A percentile compares a stretch with the other conserved stretches of the same genome.
Evolutionary conservation across 2,329 filamentous ascomycete species (phyloP).

Genomic region (Zelopaecilomyces penicillatus): DNA sequence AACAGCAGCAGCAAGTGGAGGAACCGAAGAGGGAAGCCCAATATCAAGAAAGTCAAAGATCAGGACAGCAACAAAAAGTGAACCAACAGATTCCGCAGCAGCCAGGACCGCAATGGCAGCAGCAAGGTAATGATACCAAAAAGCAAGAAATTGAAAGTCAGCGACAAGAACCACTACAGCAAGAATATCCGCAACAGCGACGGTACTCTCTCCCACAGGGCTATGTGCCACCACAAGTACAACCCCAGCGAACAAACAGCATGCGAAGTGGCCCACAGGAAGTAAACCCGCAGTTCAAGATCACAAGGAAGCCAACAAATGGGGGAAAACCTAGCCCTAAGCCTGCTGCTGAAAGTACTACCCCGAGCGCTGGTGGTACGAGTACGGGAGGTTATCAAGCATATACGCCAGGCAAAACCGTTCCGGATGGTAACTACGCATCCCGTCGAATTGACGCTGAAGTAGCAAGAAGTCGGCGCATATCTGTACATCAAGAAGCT

Average conservation of each 20-base stretch:
- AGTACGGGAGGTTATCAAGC: conserved; percentile 8
- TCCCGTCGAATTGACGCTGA: conserved; percentile 1
- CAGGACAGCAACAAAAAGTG: conserved; percentile 1
- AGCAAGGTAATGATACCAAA: neutral
- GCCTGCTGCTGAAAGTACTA: neutral
- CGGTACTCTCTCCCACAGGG: neutral
- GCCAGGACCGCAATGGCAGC: conserved; percentile 2
- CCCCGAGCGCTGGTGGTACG: neutral
- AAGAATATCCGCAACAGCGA: neutral
- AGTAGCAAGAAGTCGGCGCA: conserved; percentile 6
- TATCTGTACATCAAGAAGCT: conserved; percentile 18
- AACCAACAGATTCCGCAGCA: conserved; percentile 1
- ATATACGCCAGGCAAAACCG: conserved; percentile 8
- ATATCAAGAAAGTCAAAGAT: neutral
- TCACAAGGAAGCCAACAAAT: conserved; percentile 10
- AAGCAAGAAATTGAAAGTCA: neutral
- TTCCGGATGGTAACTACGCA: conserved; percentile 5
- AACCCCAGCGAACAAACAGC: too few species aligned
- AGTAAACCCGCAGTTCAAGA: conserved; percentile 5
- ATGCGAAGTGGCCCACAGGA: too few species aligned
- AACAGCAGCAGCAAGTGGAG: conserved; percentile 2
- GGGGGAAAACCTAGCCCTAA: neutral
- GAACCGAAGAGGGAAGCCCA: neutral
- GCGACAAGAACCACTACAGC: neutral
- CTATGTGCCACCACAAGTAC: too few species aligned